These are phyloP conservation scores for Akebia trifoliata DNA, from an alignment of 164 flowering plant genomes.

Conservation along the genomic window DNA sequence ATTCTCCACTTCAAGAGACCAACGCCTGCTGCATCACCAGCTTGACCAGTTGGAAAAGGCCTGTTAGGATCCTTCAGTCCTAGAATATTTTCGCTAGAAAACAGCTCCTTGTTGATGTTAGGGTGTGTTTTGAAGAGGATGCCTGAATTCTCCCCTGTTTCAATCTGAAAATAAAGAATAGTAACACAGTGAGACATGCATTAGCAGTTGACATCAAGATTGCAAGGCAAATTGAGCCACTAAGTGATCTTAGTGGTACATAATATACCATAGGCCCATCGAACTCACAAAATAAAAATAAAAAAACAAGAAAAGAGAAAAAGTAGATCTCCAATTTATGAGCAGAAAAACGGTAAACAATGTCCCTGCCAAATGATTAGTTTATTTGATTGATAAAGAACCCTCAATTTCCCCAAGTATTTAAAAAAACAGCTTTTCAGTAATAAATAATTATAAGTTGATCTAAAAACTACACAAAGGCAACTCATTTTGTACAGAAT, in stretches of 20 bases:
- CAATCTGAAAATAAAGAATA: conserved; percentile 49
- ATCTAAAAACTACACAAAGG: no score
- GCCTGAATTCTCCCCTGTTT: conserved; percentile 65
- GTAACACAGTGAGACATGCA: conserved; percentile 7
- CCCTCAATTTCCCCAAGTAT: no score
- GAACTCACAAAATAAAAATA: neutral
- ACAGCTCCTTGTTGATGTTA: conserved; percentile 92
- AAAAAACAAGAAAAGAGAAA: neutral
- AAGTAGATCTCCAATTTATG: no score
- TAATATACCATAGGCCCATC: no score
- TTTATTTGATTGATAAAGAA: no score
- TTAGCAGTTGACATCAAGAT: neutral
- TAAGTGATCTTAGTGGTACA: neutral
- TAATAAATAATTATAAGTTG: no score
- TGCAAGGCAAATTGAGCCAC: neutral
- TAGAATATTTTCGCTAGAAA: conserved; percentile 72
- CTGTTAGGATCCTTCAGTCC: conserved; percentile 87
- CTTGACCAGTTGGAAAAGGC: conserved; percentile 81
- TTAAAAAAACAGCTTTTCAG: no score
- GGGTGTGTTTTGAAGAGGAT: conserved; percentile 92
- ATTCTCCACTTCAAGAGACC: conserved; percentile 95
- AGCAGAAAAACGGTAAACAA: no score
- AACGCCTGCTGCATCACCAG: conserved; percentile 78
- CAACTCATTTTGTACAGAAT: no score
- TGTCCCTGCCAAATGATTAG: no score